phyloP scores from a whole-genome alignment of 202 grass and related monocot genomes.

The Digitaria exilis region DNA sequence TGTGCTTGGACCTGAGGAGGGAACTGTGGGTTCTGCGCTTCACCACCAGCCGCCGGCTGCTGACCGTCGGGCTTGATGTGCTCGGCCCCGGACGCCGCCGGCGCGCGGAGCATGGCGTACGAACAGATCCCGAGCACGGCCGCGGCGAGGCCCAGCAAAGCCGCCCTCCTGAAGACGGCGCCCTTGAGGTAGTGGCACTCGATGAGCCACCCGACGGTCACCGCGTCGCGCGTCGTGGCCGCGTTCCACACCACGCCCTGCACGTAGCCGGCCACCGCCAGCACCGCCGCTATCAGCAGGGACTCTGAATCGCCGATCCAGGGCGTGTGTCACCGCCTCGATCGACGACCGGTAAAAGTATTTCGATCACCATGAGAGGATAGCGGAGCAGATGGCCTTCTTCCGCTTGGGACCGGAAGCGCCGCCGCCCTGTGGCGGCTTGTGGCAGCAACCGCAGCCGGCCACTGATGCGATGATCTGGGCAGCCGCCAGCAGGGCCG shows the following conservation, averaged over 20 bases:
- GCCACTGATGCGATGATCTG: neutral
- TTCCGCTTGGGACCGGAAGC: neutral
- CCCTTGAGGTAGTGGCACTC: conserved; percentile 25
- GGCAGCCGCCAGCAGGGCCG: neutral
- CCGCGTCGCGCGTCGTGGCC: neutral
- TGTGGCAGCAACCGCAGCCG: conserved; percentile 16
- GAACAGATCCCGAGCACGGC: conserved; percentile 27
- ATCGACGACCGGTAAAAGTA: neutral
- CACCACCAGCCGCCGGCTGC: neutral
- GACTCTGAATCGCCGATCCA: too few relatives aligned
- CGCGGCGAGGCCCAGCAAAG: conserved; percentile 37
- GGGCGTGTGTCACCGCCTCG: too few relatives aligned
- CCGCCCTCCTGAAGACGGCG: conserved; percentile 14
- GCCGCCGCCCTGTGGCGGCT: neutral
- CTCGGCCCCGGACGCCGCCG: neutral
- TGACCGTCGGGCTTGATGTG: neutral
- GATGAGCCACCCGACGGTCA: neutral
- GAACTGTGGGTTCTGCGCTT: neutral
- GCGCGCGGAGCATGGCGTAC: neutral
- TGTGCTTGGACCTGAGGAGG: neutral
- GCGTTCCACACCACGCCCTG: conserved; percentile 29
- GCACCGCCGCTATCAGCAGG: neutral
- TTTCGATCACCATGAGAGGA: conserved; percentile 23
- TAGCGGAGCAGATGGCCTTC: neutral
- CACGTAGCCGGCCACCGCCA: conserved; percentile 14